A percentile compares a stretch with the other conserved stretches of the same genome.
Evolutionary conservation across 129 eudicot genomes (phyloP).

Genomic region (Centrapalus pauciflorus): DNA sequence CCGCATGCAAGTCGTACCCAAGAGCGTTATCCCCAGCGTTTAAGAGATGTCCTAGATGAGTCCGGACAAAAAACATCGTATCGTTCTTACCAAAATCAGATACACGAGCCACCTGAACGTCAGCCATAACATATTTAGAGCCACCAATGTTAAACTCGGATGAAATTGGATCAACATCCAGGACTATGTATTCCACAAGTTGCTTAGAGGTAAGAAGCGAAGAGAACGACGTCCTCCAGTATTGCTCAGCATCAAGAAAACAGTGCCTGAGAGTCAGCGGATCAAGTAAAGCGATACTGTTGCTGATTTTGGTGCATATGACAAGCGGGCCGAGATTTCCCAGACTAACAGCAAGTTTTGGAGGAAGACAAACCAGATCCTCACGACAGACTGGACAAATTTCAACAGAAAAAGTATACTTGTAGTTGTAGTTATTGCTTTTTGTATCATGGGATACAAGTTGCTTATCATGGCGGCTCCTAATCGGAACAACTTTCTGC

Average conservation of each 20-base stretch:
- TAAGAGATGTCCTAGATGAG: conserved; percentile 57
- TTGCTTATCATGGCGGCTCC: conserved; percentile 47
- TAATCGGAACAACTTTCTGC: conserved; percentile 45
- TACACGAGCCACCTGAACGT: conserved; percentile 59
- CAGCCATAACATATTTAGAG: conserved; percentile 48
- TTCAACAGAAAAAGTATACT: conserved; percentile 64
- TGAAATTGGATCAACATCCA: conserved; percentile 15
- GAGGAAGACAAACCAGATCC: conserved; percentile 63
- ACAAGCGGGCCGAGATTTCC: conserved; percentile 66
- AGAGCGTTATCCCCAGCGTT: conserved; percentile 52
- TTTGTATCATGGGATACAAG: conserved; percentile 64
- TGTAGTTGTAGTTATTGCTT: conserved; percentile 51
- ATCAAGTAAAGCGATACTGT: conserved; percentile 32
- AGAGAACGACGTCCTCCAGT: conserved; percentile 14
- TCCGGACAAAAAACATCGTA: conserved; percentile 27
- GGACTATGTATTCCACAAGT: conserved; percentile 14
- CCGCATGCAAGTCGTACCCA: conserved; percentile 48
- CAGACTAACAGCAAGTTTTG: conserved; percentile 34
- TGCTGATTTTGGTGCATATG: conserved; percentile 52
- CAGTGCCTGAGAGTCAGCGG: conserved; percentile 23
- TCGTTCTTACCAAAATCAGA: conserved; percentile 59
- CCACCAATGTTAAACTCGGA: conserved; percentile 19
- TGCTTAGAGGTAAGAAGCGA: conserved; percentile 16
- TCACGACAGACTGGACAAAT: conserved; percentile 64
- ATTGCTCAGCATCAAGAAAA: conserved; percentile 21